Percentiles rank a stretch among this genome's conserved stretches.
Evolutionary conservation across 495 filamentous ascomycete species (phyloP).

Genomic region (Penicillium dipodomyicola): DNA sequence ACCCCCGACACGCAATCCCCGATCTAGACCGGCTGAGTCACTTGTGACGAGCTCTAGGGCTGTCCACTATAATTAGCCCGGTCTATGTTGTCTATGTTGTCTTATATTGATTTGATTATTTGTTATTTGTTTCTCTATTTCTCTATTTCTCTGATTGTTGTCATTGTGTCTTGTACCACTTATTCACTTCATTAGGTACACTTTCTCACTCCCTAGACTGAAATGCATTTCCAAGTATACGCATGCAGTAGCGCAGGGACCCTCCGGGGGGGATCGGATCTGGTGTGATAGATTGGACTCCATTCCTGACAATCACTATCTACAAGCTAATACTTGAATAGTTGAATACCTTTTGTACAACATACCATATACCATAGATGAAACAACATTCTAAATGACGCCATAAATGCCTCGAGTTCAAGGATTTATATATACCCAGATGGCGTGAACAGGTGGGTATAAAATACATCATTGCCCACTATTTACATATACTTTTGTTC

Average conservation of each 20-base stretch:
- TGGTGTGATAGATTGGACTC: conserved; percentile 8
- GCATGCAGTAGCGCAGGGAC: conserved; percentile 16
- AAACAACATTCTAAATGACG: conserved; percentile 1
- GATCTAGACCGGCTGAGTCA: conserved; percentile 17
- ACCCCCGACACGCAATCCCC: conserved; percentile 6
- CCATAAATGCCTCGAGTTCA: conserved; percentile 9
- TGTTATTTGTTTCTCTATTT: not conserved
- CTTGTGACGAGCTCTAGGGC: conserved; percentile 4
- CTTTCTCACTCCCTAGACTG: not conserved
- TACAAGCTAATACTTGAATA: not conserved
- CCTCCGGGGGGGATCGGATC: conserved; percentile 23
- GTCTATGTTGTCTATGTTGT: too few species aligned
- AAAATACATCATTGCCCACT: conserved; percentile 1
- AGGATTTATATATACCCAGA: conserved; percentile 1
- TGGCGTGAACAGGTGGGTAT: conserved; percentile 3
- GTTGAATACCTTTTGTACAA: not conserved
- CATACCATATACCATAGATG: not conserved
- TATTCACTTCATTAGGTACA: not conserved
- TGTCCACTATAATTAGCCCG: not conserved
- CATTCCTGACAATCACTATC: not conserved
- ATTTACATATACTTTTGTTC: not conserved
- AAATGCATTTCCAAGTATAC: conserved; percentile 16
- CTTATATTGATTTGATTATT: too few species aligned
- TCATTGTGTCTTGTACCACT: not conserved
- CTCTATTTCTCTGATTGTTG: not conserved